These are phyloP conservation scores for Apophysomyces ossiformis DNA, from an alignment of 371 early-diverging fungal species.

Conservation along the genomic window DNA sequence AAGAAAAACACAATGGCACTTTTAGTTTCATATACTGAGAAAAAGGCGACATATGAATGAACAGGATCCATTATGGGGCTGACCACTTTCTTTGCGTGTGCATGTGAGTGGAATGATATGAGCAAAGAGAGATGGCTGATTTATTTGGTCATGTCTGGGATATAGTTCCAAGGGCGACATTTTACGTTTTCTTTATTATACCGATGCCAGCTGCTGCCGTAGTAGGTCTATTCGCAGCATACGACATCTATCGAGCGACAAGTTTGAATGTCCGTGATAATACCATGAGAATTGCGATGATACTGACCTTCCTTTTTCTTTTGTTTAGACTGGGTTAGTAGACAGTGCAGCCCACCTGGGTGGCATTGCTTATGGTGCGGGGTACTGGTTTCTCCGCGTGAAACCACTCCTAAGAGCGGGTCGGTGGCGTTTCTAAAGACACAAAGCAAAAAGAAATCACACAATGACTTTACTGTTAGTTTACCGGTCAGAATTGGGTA, in stretches of 20 bases:
- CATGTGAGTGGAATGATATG: slow-evolving; percentile 40
- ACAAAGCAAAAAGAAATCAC: background rate
- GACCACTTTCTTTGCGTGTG: slow-evolving; percentile 51
- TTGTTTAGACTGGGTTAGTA: slow-evolving; percentile 40
- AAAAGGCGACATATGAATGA: background rate
- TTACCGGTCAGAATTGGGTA: background rate
- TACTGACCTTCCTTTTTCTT: background rate
- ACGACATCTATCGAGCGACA: slow-evolving; percentile 46
- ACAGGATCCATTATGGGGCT: slow-evolving; percentile 51
- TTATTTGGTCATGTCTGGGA: background rate
- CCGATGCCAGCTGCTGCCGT: slow-evolving; percentile 62
- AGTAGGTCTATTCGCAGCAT: slow-evolving; percentile 48
- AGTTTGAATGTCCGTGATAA: slow-evolving; percentile 36
- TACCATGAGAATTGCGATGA: background rate
- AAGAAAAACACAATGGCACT: background rate
- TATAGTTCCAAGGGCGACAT: slow-evolving; percentile 53
- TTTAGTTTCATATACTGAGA: background rate
- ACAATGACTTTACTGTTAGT: background rate
- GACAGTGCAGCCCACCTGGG: slow-evolving; percentile 67
- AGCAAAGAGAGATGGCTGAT: too few relatives aligned
- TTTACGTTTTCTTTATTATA: slow-evolving; percentile 60
- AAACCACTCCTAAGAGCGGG: slow-evolving; percentile 48
- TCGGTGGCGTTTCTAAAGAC: slow-evolving; percentile 25
- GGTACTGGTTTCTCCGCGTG: slow-evolving; percentile 57
- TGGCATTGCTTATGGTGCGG: slow-evolving; percentile 60